Base-by-base conservation (phyloP, 495 filamentous ascomycete genomes). In the Aspergillus bridgeri region DNA sequence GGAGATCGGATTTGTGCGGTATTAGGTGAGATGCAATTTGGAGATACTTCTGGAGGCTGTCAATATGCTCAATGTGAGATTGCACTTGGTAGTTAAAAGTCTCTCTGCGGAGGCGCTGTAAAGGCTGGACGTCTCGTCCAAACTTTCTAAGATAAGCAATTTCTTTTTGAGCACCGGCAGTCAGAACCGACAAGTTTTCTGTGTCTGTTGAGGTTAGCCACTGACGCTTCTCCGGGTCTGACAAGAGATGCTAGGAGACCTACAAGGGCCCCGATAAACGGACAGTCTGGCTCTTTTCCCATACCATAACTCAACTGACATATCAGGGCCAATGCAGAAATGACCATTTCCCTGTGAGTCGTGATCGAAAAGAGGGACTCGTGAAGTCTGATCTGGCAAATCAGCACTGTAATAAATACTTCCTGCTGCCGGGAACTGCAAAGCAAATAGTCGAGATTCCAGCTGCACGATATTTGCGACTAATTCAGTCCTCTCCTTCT, bases 381-480 rank as follows among this genome's bases (percentile, higher is more conserved):
- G 55, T 27, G 55, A 20, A 45, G 38, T 25, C 33, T 58, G 48
- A 1, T 23, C 45, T 58, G 48, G 48, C 42, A 58, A 42, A 27
- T 58, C 42, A 8, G 18, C 50, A 51, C 38, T 23, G 54, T 52
- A 63, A 45, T 67, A 69, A 23, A 67, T 57, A 38, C 62, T 65
- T 51, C 61, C 62, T 44, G 58, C 60, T 33, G 52, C 49, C 20
- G 60, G 51, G 54, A 71, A 63, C 6, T 56, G 24, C n/a, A 60
- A 22, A 27, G 55, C 47, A 23, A 55, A 46, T 23, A 65, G 58
- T 47, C 61, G 53, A 46, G 65, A 60, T 54, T 69, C 60, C 19
- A 62, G 44, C 42, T 33, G 21, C 44, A 69, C 58, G 43, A 71
- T 48, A 22, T 63, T 42, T 42, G 68, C 44, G 45, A 68, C 53